Base-by-base conservation (phyloP, 108 stramenopile genomes). In the Cyclotella baltica region DNA sequence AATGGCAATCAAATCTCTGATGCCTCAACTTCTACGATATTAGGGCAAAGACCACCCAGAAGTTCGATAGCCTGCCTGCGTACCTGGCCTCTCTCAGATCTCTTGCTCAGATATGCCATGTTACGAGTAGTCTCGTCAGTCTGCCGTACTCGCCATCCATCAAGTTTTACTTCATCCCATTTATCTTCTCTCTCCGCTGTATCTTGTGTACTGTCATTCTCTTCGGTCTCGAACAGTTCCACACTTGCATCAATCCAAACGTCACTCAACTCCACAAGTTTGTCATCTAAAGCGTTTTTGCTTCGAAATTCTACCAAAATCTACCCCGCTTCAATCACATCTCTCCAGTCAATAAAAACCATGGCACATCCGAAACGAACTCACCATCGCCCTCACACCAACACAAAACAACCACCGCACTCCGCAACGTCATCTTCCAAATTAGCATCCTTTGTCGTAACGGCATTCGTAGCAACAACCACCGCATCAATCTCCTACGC, bases 401-500 rank as follows among this genome's bases (percentile, higher is more conserved):
- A 11, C 34, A 2, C 16, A 16, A 29, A 62, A 33, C 15, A 35
- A 62, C 30, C 61, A 20, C 31, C 38, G 47, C 61, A 15, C 8
- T 34, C 30, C 61, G 2, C 64, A 27, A 43, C 11, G 47, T 3
- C 55, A 11, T 19, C 64, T 5, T 65, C 64, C 0, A 43, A 47
- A 6, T 57, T 70, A 10, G 56, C 58, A n/a, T 71, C 77, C 27
- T 71, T 78, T n/a, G 62, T 69, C 22, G 19, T 62, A 51, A 79
- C 46, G 3, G 78, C 63, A 27, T 71, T 72, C 33, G 52, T 79
- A 35, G 70, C 70, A n/a, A 79, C 70, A n/a, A 67, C 78, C 36
- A 79, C 78, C 29, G 78, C 70, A 46, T 72, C 70, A n/a, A 47
- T 62, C 36, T 72, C 70, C 0, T 79, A 61, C 28, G 78, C 78